Conservation (phyloP, 169 alveolate genomes). For the Toxoplasma gondii region DNA sequence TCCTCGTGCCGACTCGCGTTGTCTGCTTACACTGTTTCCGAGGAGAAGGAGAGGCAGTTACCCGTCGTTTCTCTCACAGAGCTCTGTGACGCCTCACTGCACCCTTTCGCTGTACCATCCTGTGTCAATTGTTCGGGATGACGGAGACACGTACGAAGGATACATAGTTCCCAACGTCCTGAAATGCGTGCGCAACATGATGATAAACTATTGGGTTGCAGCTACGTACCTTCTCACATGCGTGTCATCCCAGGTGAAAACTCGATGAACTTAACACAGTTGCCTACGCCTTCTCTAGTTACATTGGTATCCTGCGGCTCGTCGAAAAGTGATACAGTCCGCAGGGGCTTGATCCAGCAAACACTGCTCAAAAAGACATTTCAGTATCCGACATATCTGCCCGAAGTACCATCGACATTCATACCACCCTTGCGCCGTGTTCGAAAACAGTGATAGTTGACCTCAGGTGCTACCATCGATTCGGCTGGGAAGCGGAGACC, state of each 20-base stretch:
- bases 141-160: background rate
- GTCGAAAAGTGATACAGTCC: background rate
- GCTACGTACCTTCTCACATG: background rate
- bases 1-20: too few species aligned
- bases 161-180: background rate
- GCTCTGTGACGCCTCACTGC: background rate
- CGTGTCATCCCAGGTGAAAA: background rate
- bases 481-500: conserved; percentile 3
- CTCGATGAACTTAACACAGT: background rate
- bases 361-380: too few species aligned
- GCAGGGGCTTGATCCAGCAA: too few species aligned
- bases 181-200: background rate
- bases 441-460: background rate
- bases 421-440: background rate
- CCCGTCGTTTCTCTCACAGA: background rate
- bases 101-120: background rate
- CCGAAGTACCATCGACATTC: background rate
- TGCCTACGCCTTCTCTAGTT: background rate
- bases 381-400: background rate
- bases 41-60: too few species aligned
- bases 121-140: background rate
- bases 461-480: background rate
- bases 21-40: too few species aligned
- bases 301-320: background rate
- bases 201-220: background rate